phyloP scores from a whole-genome alignment of 805 yeast genomes.

The Wickerhamomyces canadensis region DNA sequence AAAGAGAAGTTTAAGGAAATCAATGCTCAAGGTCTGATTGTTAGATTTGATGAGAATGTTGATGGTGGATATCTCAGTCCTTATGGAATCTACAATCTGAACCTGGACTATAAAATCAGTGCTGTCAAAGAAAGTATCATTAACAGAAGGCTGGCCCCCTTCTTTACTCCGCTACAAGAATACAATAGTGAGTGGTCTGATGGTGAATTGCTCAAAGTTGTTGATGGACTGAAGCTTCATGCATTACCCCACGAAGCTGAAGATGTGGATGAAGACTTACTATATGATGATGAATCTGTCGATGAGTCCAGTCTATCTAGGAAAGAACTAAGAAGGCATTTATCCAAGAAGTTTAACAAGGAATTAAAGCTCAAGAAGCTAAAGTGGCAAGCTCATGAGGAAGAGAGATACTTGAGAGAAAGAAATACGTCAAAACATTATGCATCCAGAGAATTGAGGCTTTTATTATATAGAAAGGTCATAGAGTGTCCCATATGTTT shows the following conservation, averaged over 20 bases:
- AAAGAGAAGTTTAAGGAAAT: slow-evolving; percentile 46
- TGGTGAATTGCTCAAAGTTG: slow-evolving; percentile 50
- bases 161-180: slow-evolving; percentile 84
- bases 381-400: slow-evolving; percentile 31
- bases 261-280: slow-evolving; percentile 57
- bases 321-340: slow-evolving; percentile 40
- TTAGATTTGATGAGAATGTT: slow-evolving; percentile 61
- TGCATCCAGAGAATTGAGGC: slow-evolving; percentile 37
- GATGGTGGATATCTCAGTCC: slow-evolving; percentile 96
- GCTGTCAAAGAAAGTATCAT: slow-evolving; percentile 69
- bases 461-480: slow-evolving; percentile 59
- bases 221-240: slow-evolving; percentile 52
- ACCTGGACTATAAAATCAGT: slow-evolving; percentile 66
- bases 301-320: slow-evolving; percentile 31
- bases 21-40: slow-evolving; percentile 53
- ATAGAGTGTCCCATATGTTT: slow-evolving; percentile 95
- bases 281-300: slow-evolving; percentile 51
- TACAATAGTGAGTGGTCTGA: slow-evolving; percentile 68
- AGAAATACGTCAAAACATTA: slow-evolving; percentile 33
- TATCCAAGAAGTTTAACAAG: slow-evolving; percentile 32
- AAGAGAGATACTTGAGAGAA: slow-evolving; percentile 27
- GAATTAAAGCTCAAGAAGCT: slow-evolving; percentile 36
- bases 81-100: slow-evolving; percentile 74
- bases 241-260: slow-evolving; percentile 42
- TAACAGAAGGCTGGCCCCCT: slow-evolving; percentile 77